Evolutionary conservation across 2,329 filamentous ascomycete genomes (phyloP).

Genomic region (Metarhizium humberi): DNA sequence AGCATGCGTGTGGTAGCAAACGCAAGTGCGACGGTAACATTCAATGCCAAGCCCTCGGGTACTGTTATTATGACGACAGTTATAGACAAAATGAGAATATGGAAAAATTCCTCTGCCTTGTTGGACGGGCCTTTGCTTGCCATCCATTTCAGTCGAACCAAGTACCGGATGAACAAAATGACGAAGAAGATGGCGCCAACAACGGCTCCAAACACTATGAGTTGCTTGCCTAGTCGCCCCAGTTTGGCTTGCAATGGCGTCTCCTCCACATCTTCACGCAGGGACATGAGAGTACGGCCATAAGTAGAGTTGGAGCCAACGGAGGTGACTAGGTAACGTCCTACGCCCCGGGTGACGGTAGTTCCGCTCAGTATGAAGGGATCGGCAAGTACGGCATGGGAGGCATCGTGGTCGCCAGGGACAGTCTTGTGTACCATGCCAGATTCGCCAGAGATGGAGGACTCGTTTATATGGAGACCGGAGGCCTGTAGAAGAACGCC

Average conservation of each 20-base stretch:
- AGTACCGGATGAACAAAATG: constrained; percentile 29
- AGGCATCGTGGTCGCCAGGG: constrained; percentile 49
- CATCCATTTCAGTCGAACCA: constrained; percentile 20
- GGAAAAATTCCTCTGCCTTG: constrained; percentile 49
- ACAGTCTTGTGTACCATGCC: constrained; percentile 58
- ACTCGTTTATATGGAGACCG: constrained; percentile 58
- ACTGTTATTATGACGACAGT: constrained; percentile 52
- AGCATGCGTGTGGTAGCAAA: constrained; percentile 56
- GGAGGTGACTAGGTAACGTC: constrained; percentile 66
- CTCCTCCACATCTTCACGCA: constrained; percentile 67
- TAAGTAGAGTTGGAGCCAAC: constrained; percentile 66
- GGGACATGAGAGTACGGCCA: constrained; percentile 69
- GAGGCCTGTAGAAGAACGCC: constrained; percentile 53
- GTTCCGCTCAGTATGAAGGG: constrained; percentile 76
- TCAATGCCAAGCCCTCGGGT: constrained; percentile 50
- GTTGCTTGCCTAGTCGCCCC: constrained; percentile 69
- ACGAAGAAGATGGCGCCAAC: constrained; percentile 34
- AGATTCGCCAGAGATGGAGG: constrained; percentile 67
- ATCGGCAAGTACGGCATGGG: constrained; percentile 45
- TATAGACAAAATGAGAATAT: constrained; percentile 48
- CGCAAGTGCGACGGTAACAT: constrained; percentile 51
- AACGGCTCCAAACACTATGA: constrained; percentile 35
- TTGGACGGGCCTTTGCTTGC: constrained; percentile 31
- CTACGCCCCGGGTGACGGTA: constrained; percentile 67
- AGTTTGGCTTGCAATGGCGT: constrained; percentile 72